Evolutionary conservation across 805 yeast species (phyloP).

Genomic region (Pichia scutulata): DNA sequence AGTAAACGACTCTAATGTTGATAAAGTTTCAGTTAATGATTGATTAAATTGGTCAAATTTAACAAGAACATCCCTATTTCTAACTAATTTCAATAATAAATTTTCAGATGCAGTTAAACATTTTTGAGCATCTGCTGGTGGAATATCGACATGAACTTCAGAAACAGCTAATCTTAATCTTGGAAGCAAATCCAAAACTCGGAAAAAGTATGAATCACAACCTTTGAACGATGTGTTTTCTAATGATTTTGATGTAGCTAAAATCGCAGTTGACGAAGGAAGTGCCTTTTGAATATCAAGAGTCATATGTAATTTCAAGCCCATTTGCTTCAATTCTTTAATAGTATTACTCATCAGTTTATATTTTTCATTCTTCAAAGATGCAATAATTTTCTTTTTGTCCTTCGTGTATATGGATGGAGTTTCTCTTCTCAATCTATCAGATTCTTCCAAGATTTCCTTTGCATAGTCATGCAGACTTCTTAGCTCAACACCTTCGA

Average conservation of each 20-base stretch:
- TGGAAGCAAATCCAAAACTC: constrained; percentile 74
- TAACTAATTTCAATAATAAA: constrained; percentile 49
- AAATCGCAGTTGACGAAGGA: constrained; percentile 51
- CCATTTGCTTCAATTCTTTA: constrained; percentile 67
- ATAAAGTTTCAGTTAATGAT: constrained; percentile 7
- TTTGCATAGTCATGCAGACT: constrained; percentile 46
- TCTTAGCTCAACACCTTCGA: constrained; percentile 35
- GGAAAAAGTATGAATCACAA: constrained; percentile 50
- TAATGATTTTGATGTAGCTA: constrained; percentile 48
- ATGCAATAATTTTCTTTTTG: constrained; percentile 59
- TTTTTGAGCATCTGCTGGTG: constrained; percentile 62
- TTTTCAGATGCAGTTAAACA: constrained; percentile 76
- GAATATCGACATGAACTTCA: constrained; percentile 62
- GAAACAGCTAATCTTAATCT: constrained; percentile 60
- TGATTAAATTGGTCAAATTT: constrained; percentile 20
- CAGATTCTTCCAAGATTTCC: constrained; percentile 49
- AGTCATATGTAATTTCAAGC: constrained; percentile 60
- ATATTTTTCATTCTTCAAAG: constrained; percentile 74
- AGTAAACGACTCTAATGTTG: constrained; percentile 6
- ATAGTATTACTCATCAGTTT: constrained; percentile 70
- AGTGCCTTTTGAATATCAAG: constrained; percentile 60
- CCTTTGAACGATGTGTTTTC: constrained; percentile 28
- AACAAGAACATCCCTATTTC: constrained; percentile 41
- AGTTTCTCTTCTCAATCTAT: constrained; percentile 63
- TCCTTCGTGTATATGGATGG: constrained; percentile 67